These are phyloP conservation scores for Eudorina sp. DNA, from an alignment of 139 green algal species.

Conservation along the genomic window DNA sequence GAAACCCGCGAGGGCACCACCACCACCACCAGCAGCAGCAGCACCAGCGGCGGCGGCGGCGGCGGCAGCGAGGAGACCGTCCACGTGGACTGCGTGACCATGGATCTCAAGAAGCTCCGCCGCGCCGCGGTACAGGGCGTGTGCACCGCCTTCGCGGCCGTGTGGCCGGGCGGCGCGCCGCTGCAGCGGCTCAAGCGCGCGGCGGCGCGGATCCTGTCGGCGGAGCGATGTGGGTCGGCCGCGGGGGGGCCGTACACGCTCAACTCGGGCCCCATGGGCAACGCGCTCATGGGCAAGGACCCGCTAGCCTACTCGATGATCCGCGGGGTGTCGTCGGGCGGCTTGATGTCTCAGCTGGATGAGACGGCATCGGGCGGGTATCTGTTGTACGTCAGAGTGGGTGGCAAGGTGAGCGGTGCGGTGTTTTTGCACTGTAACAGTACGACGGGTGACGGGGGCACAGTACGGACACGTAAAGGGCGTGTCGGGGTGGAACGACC, in stretches of 20 bases:
- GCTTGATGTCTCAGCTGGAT: neutral
- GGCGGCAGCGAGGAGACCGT: neutral
- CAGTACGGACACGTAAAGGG: neutral
- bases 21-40: neutral
- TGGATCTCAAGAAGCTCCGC: neutral
- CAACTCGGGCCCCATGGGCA: neutral
- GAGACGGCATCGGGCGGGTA: neutral
- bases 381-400: neutral
- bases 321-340: neutral
- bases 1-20: too few species aligned
- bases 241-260: neutral
- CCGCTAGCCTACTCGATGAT: neutral
- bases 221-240: too few species aligned
- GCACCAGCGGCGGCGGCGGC: neutral
- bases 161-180: neutral
- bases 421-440: neutral
- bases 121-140: neutral
- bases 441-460: neutral
- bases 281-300: neutral
- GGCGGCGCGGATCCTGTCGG: neutral
- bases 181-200: neutral
- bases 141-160: neutral
- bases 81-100: conserved; percentile 27
- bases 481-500: neutral
- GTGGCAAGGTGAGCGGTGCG: neutral